A percentile compares a stretch with the other conserved stretches of the same genome.
Evolutionary conservation across 371 early-diverging fungal genomes (phyloP).

Genomic region (Sporodiniella umbellata): DNA sequence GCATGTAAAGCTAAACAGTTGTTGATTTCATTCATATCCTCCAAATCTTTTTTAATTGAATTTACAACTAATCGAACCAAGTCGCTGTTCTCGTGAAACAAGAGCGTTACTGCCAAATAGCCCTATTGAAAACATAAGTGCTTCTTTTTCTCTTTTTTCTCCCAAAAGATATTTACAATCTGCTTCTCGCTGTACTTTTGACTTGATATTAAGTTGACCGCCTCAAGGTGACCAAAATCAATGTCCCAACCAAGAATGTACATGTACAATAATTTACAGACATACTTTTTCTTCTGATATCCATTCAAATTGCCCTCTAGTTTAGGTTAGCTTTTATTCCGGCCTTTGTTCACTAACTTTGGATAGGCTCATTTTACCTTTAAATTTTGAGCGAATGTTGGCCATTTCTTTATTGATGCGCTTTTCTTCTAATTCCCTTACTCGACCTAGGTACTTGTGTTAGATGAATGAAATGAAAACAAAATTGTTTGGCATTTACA

Average conservation of each 20-base stretch:
- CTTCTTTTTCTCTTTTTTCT: neutral
- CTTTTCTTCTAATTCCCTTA: constrained; percentile 94
- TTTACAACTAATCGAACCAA: constrained; percentile 81
- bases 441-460: no score
- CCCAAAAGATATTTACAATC: constrained; percentile 62
- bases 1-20: constrained; percentile 92
- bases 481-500: constrained; percentile 56
- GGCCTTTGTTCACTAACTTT: neutral
- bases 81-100: constrained; percentile 87
- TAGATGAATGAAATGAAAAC: no score
- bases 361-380: constrained; percentile 55
- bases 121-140: constrained; percentile 64
- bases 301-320: constrained; percentile 88
- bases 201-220: constrained; percentile 88
- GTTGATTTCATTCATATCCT: constrained; percentile 83
- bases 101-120: constrained; percentile 90
- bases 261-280: constrained; percentile 97
- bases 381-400: constrained; percentile 96
- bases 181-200: constrained; percentile 94
- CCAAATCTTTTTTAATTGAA: constrained; percentile 86
- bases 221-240: constrained; percentile 96
- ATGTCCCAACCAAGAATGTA: constrained; percentile 97
- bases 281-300: constrained; percentile 98
- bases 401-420: constrained; percentile 98
- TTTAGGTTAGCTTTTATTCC: neutral